These are phyloP conservation scores for Aspergillus nanangensis DNA, from an alignment of 495 filamentous ascomycete genomes.

Conservation along the genomic window DNA sequence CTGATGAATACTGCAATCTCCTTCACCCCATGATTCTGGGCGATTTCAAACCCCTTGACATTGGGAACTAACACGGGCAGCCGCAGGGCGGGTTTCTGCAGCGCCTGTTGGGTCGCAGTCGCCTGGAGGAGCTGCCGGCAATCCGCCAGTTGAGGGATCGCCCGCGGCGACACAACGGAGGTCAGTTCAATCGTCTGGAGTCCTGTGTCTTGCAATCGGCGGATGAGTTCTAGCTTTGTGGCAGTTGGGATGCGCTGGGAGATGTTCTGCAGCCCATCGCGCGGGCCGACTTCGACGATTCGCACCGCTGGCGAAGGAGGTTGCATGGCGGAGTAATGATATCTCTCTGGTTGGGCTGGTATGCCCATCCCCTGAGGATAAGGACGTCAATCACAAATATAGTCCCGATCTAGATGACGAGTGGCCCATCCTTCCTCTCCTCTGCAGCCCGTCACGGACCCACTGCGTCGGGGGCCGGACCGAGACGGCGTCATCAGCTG, in stretches of 20 bases:
- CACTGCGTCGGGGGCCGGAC: too few species aligned
- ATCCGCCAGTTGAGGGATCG: constrained; percentile 40
- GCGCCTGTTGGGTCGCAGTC: too few species aligned
- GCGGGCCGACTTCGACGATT: too few species aligned
- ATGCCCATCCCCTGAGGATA: too few species aligned
- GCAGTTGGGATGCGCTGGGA: constrained; percentile 26
- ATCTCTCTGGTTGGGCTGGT: too few species aligned
- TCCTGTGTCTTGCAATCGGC: constrained; percentile 23
- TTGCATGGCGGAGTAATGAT: too few species aligned
- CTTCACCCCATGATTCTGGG: constrained; percentile 20
- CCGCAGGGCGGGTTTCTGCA: constrained; percentile 8
- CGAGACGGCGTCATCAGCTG: too few species aligned
- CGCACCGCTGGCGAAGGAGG: too few species aligned
- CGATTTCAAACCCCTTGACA: constrained; percentile 34
- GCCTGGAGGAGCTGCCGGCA: constrained; percentile 33
- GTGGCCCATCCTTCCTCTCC: too few species aligned
- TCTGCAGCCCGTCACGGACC: too few species aligned
- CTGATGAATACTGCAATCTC: constrained; percentile 42
- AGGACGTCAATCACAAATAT: too few species aligned
- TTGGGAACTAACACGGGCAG: constrained; percentile 41
- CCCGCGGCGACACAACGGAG: constrained; percentile 39
- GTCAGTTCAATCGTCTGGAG: constrained; percentile 38
- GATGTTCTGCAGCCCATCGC: constrained; percentile 45
- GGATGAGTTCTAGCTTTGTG: constrained; percentile 37
- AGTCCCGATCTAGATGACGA: too few species aligned